A percentile compares a stretch with the other conserved stretches of the same genome.
phyloP scores from a whole-genome alignment of 306 rosid species.

The Malus sylvestris region DNA sequence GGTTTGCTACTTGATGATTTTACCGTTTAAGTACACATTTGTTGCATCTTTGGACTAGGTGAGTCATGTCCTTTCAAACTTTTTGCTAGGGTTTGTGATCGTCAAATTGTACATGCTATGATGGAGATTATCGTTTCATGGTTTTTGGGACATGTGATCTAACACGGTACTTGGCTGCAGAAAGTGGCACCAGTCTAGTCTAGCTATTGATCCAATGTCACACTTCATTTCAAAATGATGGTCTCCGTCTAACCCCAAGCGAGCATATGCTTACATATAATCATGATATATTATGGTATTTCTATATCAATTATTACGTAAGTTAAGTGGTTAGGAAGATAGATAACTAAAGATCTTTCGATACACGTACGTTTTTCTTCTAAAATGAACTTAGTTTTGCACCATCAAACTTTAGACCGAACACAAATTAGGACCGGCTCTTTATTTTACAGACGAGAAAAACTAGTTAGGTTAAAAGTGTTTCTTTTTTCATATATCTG shows the following conservation, averaged over 20 bases:
- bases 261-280: too few relatives aligned
- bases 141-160: not conserved
- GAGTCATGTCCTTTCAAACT: not conserved
- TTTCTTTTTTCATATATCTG: not conserved
- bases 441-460: too few relatives aligned
- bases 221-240: not conserved
- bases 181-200: conserved; percentile 4
- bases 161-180: conserved; percentile 3
- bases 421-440: not conserved
- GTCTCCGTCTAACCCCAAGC: not conserved
- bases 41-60: not conserved
- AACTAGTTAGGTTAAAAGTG: not conserved
- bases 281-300: too few relatives aligned
- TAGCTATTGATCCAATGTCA: not conserved
- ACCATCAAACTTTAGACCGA: not conserved
- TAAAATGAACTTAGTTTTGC: not conserved
- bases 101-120: not conserved
- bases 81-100: not conserved
- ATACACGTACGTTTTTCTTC: too few relatives aligned
- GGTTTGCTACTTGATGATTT: conserved; percentile 5
- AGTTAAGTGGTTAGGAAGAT: too few relatives aligned
- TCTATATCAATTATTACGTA: not conserved
- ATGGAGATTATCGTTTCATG: not conserved
- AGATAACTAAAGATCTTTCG: too few relatives aligned
- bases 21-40: not conserved